These are phyloP conservation scores for Amphicarpaea edgeworthii DNA, from an alignment of 306 rosid genomes.

Conservation along the genomic window DNA sequence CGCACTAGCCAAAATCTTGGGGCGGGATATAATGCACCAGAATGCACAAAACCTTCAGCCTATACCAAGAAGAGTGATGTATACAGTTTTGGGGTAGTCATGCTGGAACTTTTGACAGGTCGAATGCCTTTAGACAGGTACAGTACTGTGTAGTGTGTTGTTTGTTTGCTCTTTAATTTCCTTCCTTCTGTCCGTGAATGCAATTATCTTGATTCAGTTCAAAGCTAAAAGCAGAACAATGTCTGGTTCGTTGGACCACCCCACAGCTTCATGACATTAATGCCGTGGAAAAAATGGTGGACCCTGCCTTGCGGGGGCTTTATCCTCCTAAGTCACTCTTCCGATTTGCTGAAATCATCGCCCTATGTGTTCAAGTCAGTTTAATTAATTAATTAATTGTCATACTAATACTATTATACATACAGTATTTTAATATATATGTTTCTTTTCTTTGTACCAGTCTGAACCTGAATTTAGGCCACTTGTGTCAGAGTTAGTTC, in stretches of 20 bases:
- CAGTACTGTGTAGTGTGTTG: no score
- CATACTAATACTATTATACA: neutral
- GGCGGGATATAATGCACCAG: constrained; percentile 90
- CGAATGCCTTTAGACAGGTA: constrained; percentile 86
- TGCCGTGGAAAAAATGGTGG: constrained; percentile 74
- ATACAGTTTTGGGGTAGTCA: constrained; percentile 88
- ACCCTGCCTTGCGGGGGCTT: constrained; percentile 86
- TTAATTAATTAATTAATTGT: neutral
- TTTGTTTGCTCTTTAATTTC: no score
- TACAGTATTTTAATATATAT: neutral
- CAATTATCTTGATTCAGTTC: constrained; percentile 58
- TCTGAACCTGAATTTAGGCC: constrained; percentile 80
- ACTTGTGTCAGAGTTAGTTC: constrained; percentile 82
- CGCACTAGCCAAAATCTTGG: constrained; percentile 74
- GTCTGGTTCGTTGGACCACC: constrained; percentile 83
- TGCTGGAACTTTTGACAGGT: constrained; percentile 90
- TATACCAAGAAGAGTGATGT: constrained; percentile 81
- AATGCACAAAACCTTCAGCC: constrained; percentile 73
- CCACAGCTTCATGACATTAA: constrained; percentile 82
- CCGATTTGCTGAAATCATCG: constrained; percentile 78
- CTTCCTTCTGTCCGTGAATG: neutral
- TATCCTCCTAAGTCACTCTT: constrained; percentile 88
- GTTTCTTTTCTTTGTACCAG: constrained; percentile 43
- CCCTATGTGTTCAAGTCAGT: constrained; percentile 82
- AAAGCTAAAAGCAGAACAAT: constrained; percentile 65